These are phyloP conservation scores for Xerophyta viscosa DNA, from an alignment of 106 monocot species.

Conservation along the genomic window DNA sequence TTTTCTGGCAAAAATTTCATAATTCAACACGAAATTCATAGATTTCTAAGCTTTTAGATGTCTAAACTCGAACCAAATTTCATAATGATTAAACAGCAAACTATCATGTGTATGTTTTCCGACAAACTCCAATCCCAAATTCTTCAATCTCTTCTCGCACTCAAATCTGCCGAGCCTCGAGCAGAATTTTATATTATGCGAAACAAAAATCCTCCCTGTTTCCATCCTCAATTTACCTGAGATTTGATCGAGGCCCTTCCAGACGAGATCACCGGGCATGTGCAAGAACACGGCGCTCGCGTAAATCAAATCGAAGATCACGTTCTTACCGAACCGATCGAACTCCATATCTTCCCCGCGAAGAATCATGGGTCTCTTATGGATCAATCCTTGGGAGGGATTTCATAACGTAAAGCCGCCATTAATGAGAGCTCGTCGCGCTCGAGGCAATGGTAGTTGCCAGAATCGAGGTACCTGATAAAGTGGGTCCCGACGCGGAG, in stretches of 20 bases:
- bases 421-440: conserved; percentile 79
- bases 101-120: conserved; percentile 87
- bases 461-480: conserved; percentile 63
- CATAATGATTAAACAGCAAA: conserved; percentile 87
- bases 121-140: conserved; percentile 65
- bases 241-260: conserved; percentile 70
- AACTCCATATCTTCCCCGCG: conserved; percentile 89
- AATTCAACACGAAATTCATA: too few species aligned
- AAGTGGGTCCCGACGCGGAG: conserved; percentile 92
- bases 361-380: conserved; percentile 76
- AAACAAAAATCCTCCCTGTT: conserved; percentile 81
- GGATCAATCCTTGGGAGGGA: conserved; percentile 83
- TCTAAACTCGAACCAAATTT: conserved; percentile 93
- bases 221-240: conserved; percentile 37
- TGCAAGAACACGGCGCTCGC: conserved; percentile 95
- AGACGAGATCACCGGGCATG: conserved; percentile 74
- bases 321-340: conserved; percentile 26
- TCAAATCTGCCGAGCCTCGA: conserved; percentile 64
- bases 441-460: conserved; percentile 69
- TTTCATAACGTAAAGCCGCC: conserved; percentile 81
- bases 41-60: too few species aligned
- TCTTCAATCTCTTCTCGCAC: conserved; percentile 53
- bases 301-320: conserved; percentile 68
- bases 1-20: too few species aligned
- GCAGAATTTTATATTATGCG: conserved; percentile 93